Conservation (phyloP, 2,329 filamentous ascomycete species). For the Pseudogymnoascus sp. region DNA sequence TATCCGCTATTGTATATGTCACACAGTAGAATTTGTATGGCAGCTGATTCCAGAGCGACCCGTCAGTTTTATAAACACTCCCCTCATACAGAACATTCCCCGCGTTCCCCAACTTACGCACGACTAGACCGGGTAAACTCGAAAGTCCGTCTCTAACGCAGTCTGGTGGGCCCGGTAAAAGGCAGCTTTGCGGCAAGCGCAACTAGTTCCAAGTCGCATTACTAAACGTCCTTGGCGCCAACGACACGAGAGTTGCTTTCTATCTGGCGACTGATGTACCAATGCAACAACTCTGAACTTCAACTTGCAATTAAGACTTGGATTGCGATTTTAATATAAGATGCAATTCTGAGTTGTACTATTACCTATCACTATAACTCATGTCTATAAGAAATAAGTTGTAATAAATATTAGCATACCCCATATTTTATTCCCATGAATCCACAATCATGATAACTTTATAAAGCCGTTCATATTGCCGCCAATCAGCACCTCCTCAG, state of each 20-base stretch:
- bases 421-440: background rate
- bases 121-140: conserved; percentile 3
- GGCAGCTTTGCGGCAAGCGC: background rate
- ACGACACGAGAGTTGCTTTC: background rate
- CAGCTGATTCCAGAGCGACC: background rate
- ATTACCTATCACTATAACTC: background rate
- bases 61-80: background rate
- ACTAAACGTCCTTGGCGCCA: conserved; percentile 5
- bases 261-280: background rate
- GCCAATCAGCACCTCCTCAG: background rate
- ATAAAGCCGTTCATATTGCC: conserved; percentile 2
- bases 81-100: background rate
- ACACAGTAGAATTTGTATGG: background rate
- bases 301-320: background rate
- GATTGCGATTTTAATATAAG: background rate
- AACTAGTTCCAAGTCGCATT: background rate
- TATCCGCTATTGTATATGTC: background rate
- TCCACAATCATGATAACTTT: background rate
- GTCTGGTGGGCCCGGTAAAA: background rate
- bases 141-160: background rate
- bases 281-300: background rate
- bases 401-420: background rate
- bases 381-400: background rate
- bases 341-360: background rate
- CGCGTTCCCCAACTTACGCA: background rate